These are phyloP conservation scores for Penicillium sp. DNA, from an alignment of 2,329 filamentous ascomycete genomes.

Conservation along the genomic window DNA sequence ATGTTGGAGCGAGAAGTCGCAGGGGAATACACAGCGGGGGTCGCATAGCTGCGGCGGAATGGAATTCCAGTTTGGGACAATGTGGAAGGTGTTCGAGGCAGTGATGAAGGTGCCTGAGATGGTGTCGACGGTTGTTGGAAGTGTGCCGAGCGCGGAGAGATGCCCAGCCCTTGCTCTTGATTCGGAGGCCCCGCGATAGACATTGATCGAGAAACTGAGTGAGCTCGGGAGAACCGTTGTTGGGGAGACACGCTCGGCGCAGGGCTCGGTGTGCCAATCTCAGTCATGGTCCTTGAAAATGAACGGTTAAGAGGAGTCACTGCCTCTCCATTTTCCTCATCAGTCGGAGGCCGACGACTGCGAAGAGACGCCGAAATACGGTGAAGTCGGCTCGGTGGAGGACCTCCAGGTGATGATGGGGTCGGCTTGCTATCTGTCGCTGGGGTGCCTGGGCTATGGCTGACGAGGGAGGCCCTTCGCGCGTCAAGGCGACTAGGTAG, in stretches of 20 bases:
- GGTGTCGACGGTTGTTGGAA: constrained; percentile 22
- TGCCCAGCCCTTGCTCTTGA: constrained; percentile 21
- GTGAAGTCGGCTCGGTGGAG: constrained; percentile 39
- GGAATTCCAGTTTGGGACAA: constrained; percentile 35
- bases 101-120: constrained; percentile 17
- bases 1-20: constrained; percentile 40
- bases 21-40: constrained; percentile 34
- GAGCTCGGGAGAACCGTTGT: constrained; percentile 34
- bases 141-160: constrained; percentile 24
- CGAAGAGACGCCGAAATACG: constrained; percentile 42
- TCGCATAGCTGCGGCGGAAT: constrained; percentile 38
- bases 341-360: constrained; percentile 35
- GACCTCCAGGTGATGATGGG: constrained; percentile 18
- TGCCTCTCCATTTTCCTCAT: constrained; percentile 36
- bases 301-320: constrained; percentile 35
- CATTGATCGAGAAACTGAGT: constrained; percentile 24
- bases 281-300: constrained; percentile 44
- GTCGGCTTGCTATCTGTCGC: constrained; percentile 11
- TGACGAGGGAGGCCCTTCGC: constrained; percentile 40
- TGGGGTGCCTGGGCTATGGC: constrained; percentile 22
- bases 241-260: constrained; percentile 30
- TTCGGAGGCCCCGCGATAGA: constrained; percentile 25
- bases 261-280: constrained; percentile 33
- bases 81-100: constrained; percentile 28
- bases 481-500: constrained; percentile 37